Percentiles rank a stretch among this genome's conserved stretches.
These are phyloP conservation scores for Apiotrichum domesticum DNA, from an alignment of 1,284 basidiomycete genomes.

Conservation along the genomic window DNA sequence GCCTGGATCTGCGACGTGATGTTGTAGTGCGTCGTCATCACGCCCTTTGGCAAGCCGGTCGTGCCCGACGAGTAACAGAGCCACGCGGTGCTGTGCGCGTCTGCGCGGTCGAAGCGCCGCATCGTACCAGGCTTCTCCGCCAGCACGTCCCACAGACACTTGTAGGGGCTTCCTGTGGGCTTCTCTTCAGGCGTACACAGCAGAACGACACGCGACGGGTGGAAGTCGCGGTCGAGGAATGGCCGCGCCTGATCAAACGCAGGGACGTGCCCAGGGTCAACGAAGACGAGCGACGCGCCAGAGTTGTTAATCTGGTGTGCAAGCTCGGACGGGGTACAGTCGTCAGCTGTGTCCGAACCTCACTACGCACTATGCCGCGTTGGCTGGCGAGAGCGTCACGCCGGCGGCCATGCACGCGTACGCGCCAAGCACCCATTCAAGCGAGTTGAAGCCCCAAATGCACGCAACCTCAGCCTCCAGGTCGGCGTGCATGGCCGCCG, in stretches of 20 bases:
- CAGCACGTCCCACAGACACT: not conserved
- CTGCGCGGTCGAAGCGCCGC: conserved; percentile 9
- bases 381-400: conserved; percentile 34
- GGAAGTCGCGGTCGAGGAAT: no score
- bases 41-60: conserved; percentile 46
- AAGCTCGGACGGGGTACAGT: not conserved
- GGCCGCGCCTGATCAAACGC: no score
- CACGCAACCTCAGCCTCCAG: conserved; percentile 4
- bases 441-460: conserved; percentile 51
- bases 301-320: conserved; percentile 51
- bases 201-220: no score
- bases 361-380: conserved; percentile 24
- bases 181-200: no score
- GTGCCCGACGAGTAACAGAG: conserved; percentile 67
- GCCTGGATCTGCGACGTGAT: conserved; percentile 46
- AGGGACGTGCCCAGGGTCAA: conserved; percentile 13
- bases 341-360: no score
- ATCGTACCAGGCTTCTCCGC: not conserved
- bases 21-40: conserved; percentile 62
- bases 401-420: conserved; percentile 51
- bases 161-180: no score
- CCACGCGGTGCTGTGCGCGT: conserved; percentile 8
- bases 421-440: conserved; percentile 59
- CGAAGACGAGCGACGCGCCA: conserved; percentile 54
- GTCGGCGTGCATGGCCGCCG: no score